Percentiles rank a stretch among this genome's conserved stretches.
These are phyloP conservation scores for Macrolepiota fuliginosa DNA, from an alignment of 768 basidiomycete genomes.

Conservation along the genomic window DNA sequence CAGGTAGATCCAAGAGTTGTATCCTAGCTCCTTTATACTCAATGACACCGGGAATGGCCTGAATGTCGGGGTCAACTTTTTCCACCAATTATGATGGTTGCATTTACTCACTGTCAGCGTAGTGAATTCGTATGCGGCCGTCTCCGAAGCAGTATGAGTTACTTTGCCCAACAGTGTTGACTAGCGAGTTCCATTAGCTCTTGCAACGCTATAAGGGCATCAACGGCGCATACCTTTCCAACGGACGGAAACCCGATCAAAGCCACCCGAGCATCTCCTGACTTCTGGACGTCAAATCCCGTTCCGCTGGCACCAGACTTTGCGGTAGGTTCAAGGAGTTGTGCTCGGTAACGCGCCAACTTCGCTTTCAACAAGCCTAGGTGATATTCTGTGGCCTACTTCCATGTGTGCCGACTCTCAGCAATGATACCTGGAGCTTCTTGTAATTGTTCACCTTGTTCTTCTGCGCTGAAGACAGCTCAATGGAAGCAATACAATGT, in stretches of 20 bases:
- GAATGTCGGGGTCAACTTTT: not conserved
- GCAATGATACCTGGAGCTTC: not conserved
- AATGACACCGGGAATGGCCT: constrained; percentile 97
- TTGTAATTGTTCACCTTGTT: constrained; percentile 67
- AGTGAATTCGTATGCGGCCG: constrained; percentile 95
- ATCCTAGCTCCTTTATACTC: constrained; percentile 92
- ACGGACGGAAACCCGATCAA: constrained; percentile 96
- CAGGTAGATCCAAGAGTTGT: constrained; percentile 92
- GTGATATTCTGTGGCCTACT: constrained; percentile 91
- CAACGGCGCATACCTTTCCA: constrained; percentile 57
- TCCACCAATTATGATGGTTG: not conserved
- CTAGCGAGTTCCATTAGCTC: constrained; percentile 31
- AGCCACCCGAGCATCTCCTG: constrained; percentile 87
- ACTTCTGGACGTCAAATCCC: constrained; percentile 83
- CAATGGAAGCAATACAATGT: not conserved
- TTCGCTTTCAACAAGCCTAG: constrained; percentile 93
- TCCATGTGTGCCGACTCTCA: constrained; percentile 17
- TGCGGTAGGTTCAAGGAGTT: constrained; percentile 86
- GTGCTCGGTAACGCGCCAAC: constrained; percentile 89
- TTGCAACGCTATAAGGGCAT: not conserved
- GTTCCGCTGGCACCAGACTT: constrained; percentile 81
- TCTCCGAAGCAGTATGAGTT: constrained; percentile 85
- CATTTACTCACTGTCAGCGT: constrained; percentile 66
- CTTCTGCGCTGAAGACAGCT: constrained; percentile 72
- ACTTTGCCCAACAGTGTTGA: constrained; percentile 90